These are phyloP conservation scores for Primulina tabacum DNA, from an alignment of 257 asterid species.

Conservation along the genomic window DNA sequence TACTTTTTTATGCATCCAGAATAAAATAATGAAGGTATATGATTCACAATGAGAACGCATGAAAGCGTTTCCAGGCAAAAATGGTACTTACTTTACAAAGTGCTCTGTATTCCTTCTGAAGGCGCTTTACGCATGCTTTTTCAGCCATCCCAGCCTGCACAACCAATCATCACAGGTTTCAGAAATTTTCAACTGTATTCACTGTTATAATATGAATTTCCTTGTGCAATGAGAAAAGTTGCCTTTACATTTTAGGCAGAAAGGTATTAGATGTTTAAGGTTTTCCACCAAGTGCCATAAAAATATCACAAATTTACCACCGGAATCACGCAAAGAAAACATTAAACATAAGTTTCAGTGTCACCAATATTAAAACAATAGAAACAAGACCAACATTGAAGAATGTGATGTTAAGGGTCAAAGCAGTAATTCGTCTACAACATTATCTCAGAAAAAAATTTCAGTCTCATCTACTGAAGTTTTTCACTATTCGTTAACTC, in stretches of 20 bases:
- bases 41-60: slow-evolving; percentile 7
- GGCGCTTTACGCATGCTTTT: slow-evolving; percentile 87
- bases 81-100: slow-evolving; percentile 73
- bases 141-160: slow-evolving; percentile 53
- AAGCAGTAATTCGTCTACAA: not conserved
- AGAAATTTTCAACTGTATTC: slow-evolving; percentile 26
- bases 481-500: not conserved
- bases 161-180: slow-evolving; percentile 14
- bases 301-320: not conserved
- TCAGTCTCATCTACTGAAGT: not conserved
- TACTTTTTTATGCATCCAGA: not conserved
- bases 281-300: not conserved
- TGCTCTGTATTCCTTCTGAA: slow-evolving; percentile 94
- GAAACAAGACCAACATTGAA: not conserved
- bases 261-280: not conserved
- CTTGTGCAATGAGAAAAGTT: slow-evolving; percentile 18
- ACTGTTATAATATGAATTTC: slow-evolving; percentile 17
- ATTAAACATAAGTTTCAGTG: not conserved
- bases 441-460: not conserved
- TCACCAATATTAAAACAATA: not conserved
- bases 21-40: slow-evolving; percentile 3
- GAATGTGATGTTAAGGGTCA: not conserved
- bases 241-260: not conserved
- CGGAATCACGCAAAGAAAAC: not conserved
- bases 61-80: slow-evolving; percentile 13